These are phyloP conservation scores for Trichoderma sp. DNA, from an alignment of 2,329 filamentous ascomycete species.

Conservation along the genomic window DNA sequence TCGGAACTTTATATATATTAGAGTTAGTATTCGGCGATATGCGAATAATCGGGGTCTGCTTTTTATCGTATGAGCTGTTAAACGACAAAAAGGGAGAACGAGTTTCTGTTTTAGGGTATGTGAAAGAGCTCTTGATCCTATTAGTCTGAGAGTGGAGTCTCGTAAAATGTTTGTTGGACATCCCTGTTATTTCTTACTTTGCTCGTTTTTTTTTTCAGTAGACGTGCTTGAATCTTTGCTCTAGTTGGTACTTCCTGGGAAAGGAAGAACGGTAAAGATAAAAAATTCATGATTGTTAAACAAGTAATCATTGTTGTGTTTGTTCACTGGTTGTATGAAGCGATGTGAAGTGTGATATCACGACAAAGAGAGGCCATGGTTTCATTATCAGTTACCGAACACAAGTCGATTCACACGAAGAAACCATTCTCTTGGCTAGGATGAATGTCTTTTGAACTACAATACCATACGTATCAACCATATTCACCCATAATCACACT, in stretches of 20 bases:
- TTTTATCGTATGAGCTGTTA: too few relatives aligned
- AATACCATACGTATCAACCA: background rate
- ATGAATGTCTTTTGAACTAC: background rate
- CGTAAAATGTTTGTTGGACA: background rate
- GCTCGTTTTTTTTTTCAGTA: background rate
- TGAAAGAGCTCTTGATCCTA: background rate
- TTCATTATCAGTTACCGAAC: background rate
- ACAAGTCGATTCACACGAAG: background rate
- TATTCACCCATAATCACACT: background rate
- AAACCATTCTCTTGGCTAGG: background rate
- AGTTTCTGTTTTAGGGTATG: background rate
- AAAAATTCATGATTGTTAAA: rapidly evolving
- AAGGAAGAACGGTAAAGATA: too few relatives aligned
- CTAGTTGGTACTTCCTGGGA: too few relatives aligned
- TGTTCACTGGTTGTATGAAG: background rate
- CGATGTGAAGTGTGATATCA: background rate
- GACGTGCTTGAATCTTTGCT: background rate
- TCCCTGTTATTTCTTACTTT: background rate
- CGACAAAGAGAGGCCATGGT: rapidly evolving
- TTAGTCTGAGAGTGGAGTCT: background rate
- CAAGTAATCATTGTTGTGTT: background rate
- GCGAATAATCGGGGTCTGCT: too few relatives aligned
- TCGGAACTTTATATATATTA: background rate
- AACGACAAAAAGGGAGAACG: too few relatives aligned
- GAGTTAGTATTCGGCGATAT: too few relatives aligned